Evolutionary conservation across 2,329 filamentous ascomycete species (phyloP).

Genomic region (Colletotrichum filicis): DNA sequence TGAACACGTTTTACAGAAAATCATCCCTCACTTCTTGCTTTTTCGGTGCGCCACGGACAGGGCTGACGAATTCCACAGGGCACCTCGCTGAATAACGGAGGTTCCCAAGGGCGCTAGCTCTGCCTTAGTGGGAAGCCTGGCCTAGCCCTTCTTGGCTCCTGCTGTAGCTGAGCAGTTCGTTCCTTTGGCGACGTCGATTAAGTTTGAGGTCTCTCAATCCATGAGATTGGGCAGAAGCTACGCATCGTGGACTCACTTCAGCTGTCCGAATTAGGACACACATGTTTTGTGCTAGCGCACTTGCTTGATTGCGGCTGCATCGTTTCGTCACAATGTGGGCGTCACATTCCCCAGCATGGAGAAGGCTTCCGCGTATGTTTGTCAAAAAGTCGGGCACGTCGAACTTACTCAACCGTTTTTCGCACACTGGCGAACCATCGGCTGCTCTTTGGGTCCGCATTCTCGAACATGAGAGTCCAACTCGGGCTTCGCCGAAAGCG

Average conservation of each 20-base stretch:
- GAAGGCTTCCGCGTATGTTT: not conserved
- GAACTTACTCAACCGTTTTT: not conserved
- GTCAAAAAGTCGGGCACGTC: not conserved
- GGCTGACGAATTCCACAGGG: constrained; percentile 23
- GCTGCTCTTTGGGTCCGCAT: not conserved
- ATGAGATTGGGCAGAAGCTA: not conserved
- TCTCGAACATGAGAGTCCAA: not conserved
- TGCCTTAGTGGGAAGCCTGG: not conserved
- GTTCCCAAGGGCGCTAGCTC: not conserved
- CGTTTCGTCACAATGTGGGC: not conserved
- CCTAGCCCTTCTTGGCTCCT: not conserved
- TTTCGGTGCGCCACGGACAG: not conserved
- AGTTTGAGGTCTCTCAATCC: not conserved
- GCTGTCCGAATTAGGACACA: not conserved
- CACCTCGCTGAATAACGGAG: not conserved
- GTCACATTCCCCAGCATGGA: not conserved
- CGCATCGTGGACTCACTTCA: not conserved
- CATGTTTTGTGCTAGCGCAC: not conserved
- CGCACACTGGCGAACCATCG: not conserved
- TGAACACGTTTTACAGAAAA: not conserved
- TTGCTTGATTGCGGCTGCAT: not conserved
- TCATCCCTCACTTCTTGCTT: not conserved
- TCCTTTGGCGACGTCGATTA: not conserved
- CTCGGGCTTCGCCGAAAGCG: not conserved
- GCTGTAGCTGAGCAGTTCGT: not conserved